These are phyloP conservation scores for Musa beccarii DNA, from an alignment of 176 grass and related monocot species.

Conservation along the genomic window DNA sequence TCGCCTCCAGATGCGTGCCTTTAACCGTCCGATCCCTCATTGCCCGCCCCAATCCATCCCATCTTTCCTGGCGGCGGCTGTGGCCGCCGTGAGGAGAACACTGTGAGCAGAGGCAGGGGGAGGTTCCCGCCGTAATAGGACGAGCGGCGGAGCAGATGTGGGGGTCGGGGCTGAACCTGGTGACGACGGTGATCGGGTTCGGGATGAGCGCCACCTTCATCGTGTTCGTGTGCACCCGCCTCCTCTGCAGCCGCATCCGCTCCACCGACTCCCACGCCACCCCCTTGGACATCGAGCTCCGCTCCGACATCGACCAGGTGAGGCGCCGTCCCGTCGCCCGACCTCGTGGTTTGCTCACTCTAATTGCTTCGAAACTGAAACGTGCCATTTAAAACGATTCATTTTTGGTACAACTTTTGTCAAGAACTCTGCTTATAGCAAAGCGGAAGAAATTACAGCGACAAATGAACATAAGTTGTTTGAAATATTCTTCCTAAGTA, in stretches of 20 bases:
- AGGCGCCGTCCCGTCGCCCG: conserved; percentile 6
- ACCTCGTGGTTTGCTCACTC: conserved; percentile 2
- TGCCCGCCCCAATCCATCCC: not conserved
- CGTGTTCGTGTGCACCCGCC: conserved; percentile 83
- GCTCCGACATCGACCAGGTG: conserved; percentile 59
- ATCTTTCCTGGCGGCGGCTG: not conserved
- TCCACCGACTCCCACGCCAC: conserved; percentile 22
- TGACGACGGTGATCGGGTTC: conserved; percentile 94
- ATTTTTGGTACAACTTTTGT: not conserved
- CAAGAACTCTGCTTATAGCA: too few species aligned
- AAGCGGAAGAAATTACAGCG: not conserved
- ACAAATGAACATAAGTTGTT: not conserved
- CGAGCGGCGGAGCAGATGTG: conserved; percentile 35
- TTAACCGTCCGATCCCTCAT: not conserved
- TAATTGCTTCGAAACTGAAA: conserved; percentile 2
- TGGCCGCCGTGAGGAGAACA: not conserved
- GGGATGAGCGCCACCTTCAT: conserved; percentile 95
- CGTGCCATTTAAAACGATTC: not conserved
- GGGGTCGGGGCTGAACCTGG: conserved; percentile 85
- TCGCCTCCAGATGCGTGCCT: not conserved
- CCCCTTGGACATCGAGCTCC: conserved; percentile 59
- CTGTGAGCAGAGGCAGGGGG: not conserved
- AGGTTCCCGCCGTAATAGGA: not conserved
- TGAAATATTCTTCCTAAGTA: not conserved
- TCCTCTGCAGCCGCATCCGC: conserved; percentile 67